phyloP scores from a whole-genome alignment of 2,329 filamentous ascomycete genomes.

The Exophiala sp. region DNA sequence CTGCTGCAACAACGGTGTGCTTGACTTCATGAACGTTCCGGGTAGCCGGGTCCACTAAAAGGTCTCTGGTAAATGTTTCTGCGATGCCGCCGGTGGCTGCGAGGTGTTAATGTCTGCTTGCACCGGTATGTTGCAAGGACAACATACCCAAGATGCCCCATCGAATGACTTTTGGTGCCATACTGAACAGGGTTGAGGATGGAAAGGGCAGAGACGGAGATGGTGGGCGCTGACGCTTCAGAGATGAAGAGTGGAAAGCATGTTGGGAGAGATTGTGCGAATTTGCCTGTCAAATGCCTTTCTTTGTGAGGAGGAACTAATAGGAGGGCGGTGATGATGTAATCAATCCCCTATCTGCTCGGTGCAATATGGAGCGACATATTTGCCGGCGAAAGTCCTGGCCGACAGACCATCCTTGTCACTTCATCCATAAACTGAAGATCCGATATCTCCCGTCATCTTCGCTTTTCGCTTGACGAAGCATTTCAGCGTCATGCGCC shows the following conservation, averaged over 20 bases:
- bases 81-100: conserved; percentile 43
- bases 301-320: neutral
- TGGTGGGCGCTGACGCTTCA: neutral
- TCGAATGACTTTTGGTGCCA: conserved; percentile 11
- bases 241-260: neutral
- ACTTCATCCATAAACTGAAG: too few relatives aligned
- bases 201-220: too few relatives aligned
- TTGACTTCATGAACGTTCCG: conserved; percentile 66
- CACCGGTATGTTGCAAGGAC: neutral
- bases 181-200: neutral
- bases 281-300: neutral
- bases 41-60: conserved; percentile 65
- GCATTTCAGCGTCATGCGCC: too few relatives aligned
- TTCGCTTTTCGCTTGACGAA: too few relatives aligned
- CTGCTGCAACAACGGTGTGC: conserved; percentile 72
- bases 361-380: too few relatives aligned
- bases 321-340: neutral
- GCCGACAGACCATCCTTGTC: too few relatives aligned
- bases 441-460: too few relatives aligned
- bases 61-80: conserved; percentile 64
- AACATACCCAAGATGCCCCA: conserved; percentile 14
- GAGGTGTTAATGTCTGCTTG: neutral
- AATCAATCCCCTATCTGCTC: neutral
- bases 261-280: neutral
- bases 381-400: too few relatives aligned